Evolutionary conservation across 805 yeast species (phyloP).

Genomic region (Candida alai): DNA sequence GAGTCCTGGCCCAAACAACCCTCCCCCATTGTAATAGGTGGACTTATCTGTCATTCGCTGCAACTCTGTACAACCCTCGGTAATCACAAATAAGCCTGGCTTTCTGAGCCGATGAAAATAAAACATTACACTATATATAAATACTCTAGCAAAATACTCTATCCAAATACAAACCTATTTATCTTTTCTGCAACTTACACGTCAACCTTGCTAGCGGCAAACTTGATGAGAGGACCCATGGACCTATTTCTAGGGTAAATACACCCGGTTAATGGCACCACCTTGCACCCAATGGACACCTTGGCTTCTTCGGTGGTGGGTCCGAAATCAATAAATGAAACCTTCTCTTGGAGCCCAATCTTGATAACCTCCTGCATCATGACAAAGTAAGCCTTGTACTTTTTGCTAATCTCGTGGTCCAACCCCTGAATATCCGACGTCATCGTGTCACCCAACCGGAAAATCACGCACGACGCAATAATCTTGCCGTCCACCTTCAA

Average conservation of each 20-base stretch:
- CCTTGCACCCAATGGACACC: slow-evolving; percentile 35
- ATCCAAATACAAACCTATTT: neutral
- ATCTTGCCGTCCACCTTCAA: slow-evolving; percentile 31
- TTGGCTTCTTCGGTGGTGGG: slow-evolving; percentile 44
- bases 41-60: too few species aligned
- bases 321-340: slow-evolving; percentile 41
- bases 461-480: slow-evolving; percentile 40
- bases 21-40: too few species aligned
- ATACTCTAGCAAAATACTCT: too few species aligned
- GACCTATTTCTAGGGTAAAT: slow-evolving; percentile 24
- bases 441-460: slow-evolving; percentile 41
- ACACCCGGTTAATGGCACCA: slow-evolving; percentile 37
- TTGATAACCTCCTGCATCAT: slow-evolving; percentile 45
- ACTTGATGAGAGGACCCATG: slow-evolving; percentile 12
- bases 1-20: too few species aligned
- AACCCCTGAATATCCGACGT: slow-evolving; percentile 44
- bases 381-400: slow-evolving; percentile 42
- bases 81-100: too few species aligned
- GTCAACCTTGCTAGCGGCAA: slow-evolving; percentile 16
- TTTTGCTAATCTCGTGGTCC: slow-evolving; percentile 34
- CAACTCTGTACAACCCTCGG: too few species aligned
- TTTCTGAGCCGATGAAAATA: too few species aligned
- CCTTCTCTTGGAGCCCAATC: slow-evolving; percentile 35
- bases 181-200: too few species aligned
- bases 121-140: too few species aligned